Base-by-base conservation (phyloP, 768 basidiomycete genomes). In the Tricholoma terreum region DNA sequence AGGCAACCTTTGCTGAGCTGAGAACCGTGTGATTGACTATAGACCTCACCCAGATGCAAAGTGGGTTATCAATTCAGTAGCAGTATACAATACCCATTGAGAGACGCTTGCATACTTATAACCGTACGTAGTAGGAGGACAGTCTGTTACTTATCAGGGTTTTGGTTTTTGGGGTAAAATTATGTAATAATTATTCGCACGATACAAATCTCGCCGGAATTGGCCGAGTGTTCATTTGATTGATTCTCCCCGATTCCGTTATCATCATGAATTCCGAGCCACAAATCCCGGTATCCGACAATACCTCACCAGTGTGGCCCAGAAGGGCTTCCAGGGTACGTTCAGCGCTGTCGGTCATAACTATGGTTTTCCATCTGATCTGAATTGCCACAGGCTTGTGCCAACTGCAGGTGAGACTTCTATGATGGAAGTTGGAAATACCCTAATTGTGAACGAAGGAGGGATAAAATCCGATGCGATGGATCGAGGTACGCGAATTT, bases 391-490 rank as follows among this genome's bases (percentile, higher is more conserved):
- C 45, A 84, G 84, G 84, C 84, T 42, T 85, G 84, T 69, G 80
- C 82, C 11, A 81, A 75, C 51, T 85, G 84, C 77, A 83, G 84
- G 84, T 78, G 63, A 63, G 61, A 65, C 43, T 71, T 58, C 48
- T 49, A 45, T 34, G 54, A 58, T 49, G 48, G 55, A 6, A 50
- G 42, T 53, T 48, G 30, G 42, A 45, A 35, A 57, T n/a, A 49
- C 35, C 55, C 21, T 49, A 56, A 58, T 53, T 58, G 51, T 64
- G 58, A 43, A 57, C 24, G 50, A 65, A 85, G 84, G 63, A 81
- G 80, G 59, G 84, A 85, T 65, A 85, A 86, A 69, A 78, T 82
- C 57, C 79, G 83, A 57, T 86, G 84, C 68, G 81, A 85, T 65
- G 79, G 81, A 22, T 68, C 71, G 59, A 79, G 78, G 79, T 84